These are phyloP conservation scores for Albugo candida DNA, from an alignment of 352 stramenopile species.

Conservation along the genomic window DNA sequence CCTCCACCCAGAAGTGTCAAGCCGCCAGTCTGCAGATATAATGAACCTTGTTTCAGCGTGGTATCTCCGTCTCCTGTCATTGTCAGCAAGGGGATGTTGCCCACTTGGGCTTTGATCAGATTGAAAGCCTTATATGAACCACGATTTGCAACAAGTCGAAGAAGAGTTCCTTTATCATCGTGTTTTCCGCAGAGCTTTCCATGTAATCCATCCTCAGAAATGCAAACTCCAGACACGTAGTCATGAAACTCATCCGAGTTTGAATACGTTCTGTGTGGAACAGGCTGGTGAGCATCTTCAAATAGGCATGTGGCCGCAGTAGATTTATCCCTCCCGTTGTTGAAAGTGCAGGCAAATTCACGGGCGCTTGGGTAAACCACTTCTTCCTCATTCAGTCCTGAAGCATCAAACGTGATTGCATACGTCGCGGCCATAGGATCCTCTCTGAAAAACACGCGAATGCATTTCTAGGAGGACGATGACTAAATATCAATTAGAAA, in stretches of 20 bases:
- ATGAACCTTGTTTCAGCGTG: conserved; percentile 19
- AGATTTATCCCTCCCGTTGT: not conserved
- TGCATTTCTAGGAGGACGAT: conserved; percentile 13
- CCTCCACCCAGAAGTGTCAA: conserved; percentile 5
- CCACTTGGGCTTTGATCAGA: conserved; percentile 38
- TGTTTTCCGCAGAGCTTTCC: conserved; percentile 50
- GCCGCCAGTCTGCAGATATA: conserved; percentile 19
- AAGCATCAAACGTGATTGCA: conserved; percentile 45
- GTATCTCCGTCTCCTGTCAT: conserved; percentile 33
- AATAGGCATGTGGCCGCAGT: not conserved
- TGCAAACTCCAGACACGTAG: conserved; percentile 19
- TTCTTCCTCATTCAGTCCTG: conserved; percentile 68
- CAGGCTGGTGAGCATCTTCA: conserved; percentile 32
- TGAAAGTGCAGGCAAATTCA: conserved; percentile 7
- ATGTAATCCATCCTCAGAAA: conserved; percentile 41
- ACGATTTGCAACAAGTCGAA: conserved; percentile 30
- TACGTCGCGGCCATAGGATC: conserved; percentile 15
- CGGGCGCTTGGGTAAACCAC: conserved; percentile 46
- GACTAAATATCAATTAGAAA: not conserved
- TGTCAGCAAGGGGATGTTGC: conserved; percentile 25
- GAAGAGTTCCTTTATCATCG: conserved; percentile 37
- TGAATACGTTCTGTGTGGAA: conserved; percentile 27
- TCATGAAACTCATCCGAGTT: not conserved
- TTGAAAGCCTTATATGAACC: conserved; percentile 33
- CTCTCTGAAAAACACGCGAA: conserved; percentile 14